Conservation (phyloP, 176 grass and related monocot genomes). For the Oryza meridionalis region DNA sequence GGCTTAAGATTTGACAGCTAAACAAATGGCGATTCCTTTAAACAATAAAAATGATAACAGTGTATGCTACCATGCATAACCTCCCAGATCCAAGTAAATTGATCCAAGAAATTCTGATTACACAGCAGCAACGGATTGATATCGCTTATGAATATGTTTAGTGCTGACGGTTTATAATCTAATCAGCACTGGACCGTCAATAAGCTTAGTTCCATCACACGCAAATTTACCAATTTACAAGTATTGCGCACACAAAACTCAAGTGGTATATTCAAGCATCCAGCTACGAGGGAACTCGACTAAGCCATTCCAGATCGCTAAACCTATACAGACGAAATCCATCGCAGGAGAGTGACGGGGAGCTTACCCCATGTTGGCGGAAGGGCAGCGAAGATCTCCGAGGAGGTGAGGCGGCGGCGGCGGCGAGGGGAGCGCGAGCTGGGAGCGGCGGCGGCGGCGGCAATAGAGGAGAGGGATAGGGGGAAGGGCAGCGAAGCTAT, state of each 20-base stretch:
- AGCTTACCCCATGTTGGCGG: slow-evolving; percentile 53
- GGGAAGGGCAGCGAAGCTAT: not conserved
- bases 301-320: slow-evolving; percentile 23
- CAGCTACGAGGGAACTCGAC: not conserved
- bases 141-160: slow-evolving; percentile 67
- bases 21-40: not conserved
- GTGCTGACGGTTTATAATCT: slow-evolving; percentile 49
- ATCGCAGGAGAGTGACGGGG: not conserved
- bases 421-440: slow-evolving; percentile 11
- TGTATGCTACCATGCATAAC: slow-evolving; percentile 53
- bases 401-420: slow-evolving; percentile 22
- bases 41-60: not conserved
- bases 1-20: not conserved
- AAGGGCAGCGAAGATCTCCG: slow-evolving; percentile 24
- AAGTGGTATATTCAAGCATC: not conserved
- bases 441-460: slow-evolving; percentile 48
- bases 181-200: slow-evolving; percentile 68
- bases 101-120: slow-evolving; percentile 18
- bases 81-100: slow-evolving; percentile 36
- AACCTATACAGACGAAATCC: not conserved
- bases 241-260: too few species aligned
- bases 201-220: slow-evolving; percentile 27
- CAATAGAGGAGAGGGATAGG: not conserved
- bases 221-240: too few species aligned
- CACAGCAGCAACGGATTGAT: slow-evolving; percentile 51